These are phyloP conservation scores for Paramarasmius palmivorus DNA, from an alignment of 1,284 basidiomycete species.

Conservation along the genomic window DNA sequence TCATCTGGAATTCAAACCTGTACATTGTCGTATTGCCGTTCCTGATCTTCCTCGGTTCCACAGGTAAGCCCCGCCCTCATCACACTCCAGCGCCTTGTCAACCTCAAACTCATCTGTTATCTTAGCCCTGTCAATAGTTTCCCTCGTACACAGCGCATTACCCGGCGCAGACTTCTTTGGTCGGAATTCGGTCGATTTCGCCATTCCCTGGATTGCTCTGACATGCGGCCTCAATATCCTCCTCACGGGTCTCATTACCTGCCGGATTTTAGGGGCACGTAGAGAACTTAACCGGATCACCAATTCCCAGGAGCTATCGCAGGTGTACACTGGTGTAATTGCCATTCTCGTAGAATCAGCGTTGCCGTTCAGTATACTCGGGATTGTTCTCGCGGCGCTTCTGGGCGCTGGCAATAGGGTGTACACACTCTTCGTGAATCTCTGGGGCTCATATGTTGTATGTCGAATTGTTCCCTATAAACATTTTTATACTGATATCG, in stretches of 20 bases:
- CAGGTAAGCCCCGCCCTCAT: background rate
- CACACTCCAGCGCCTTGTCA: background rate
- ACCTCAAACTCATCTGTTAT: background rate
- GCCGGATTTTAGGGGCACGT: conserved; percentile 19
- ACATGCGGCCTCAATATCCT: conserved; percentile 22
- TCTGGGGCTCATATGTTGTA: conserved; percentile 17
- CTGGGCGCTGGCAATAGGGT: conserved; percentile 14
- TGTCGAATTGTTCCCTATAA: background rate
- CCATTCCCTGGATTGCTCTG: conserved; percentile 24
- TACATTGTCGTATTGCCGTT: background rate
- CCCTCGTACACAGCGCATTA: conserved; percentile 21
- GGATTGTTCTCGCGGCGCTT: conserved; percentile 19
- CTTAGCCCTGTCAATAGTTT: conserved; percentile 22
- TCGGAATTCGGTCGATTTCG: conserved; percentile 18
- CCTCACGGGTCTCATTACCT: conserved; percentile 23
- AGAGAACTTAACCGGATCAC: conserved; percentile 12
- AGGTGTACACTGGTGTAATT: conserved; percentile 22
- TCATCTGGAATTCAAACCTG: background rate
- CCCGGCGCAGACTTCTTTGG: conserved; percentile 19
- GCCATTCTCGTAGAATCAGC: conserved; percentile 28
- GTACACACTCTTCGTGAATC: conserved; percentile 15
- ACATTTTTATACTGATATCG: background rate
- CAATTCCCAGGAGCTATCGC: conserved; percentile 8
- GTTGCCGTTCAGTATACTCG: conserved; percentile 22
- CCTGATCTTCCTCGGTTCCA: conserved; percentile 3